A percentile compares a stretch with the other conserved stretches of the same genome.
Evolutionary conservation across 2,329 filamentous ascomycete genomes (phyloP).

Genomic region (Monilinia fructigena): DNA sequence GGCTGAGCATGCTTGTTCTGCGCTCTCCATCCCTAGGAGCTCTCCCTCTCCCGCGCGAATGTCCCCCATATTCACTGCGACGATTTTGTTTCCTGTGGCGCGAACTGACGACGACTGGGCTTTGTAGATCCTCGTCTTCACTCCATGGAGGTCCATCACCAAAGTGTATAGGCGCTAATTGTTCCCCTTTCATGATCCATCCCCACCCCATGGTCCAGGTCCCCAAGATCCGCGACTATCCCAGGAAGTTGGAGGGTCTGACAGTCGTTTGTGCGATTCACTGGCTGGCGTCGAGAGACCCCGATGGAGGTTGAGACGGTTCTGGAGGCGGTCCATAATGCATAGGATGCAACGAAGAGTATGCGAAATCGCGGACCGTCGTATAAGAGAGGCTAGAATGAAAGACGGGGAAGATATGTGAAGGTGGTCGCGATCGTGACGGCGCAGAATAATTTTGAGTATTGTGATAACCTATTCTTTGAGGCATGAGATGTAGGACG

Average conservation of each 20-base stretch:
- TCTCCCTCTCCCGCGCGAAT: slow-evolving; percentile 47
- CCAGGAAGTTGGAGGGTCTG: slow-evolving; percentile 76
- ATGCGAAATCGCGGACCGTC: slow-evolving; percentile 95
- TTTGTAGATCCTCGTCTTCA: slow-evolving; percentile 92
- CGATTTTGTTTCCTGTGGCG: slow-evolving; percentile 85
- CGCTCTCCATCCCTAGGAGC: slow-evolving; percentile 46
- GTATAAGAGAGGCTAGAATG: slow-evolving; percentile 84
- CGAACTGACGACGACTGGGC: slow-evolving; percentile 79
- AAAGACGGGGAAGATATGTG: slow-evolving; percentile 79
- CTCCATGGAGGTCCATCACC: slow-evolving; percentile 89
- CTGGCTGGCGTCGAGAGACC: slow-evolving; percentile 81
- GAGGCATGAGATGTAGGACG: slow-evolving; percentile 73
- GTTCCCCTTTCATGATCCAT: slow-evolving; percentile 59
- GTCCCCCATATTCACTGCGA: slow-evolving; percentile 48
- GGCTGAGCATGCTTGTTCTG: slow-evolving; percentile 46
- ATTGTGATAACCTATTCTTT: slow-evolving; percentile 80
- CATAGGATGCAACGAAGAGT: slow-evolving; percentile 75
- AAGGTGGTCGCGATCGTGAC: slow-evolving; percentile 73
- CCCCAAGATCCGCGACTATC: slow-evolving; percentile 65
- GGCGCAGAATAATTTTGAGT: slow-evolving; percentile 69
- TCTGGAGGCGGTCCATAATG: slow-evolving; percentile 92
- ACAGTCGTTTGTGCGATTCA: slow-evolving; percentile 72
- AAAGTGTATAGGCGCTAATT: slow-evolving; percentile 79
- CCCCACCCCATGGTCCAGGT: slow-evolving; percentile 41
- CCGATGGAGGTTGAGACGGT: slow-evolving; percentile 66